Evolutionary conservation across 176 grass and related monocot species (phyloP).

Genomic region (Musa acuminata): DNA sequence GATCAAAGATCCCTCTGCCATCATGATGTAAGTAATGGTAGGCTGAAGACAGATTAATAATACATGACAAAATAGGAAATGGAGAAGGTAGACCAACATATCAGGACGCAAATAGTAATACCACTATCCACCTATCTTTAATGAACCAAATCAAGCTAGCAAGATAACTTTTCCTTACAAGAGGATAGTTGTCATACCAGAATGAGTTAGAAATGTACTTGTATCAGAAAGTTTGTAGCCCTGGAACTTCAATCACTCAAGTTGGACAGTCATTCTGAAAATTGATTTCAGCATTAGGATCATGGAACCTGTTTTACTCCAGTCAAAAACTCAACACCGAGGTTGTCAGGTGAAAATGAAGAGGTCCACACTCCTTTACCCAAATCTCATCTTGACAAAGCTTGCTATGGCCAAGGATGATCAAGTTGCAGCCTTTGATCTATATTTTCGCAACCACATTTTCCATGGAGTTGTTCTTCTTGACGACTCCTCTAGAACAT

Average conservation of each 20-base stretch:
- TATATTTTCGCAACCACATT: conserved; percentile 1
- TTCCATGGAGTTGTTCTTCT: conserved; percentile 37
- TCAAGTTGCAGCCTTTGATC: background rate
- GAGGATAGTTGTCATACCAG: background rate
- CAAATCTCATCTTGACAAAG: background rate
- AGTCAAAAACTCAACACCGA: background rate
- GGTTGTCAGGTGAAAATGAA: background rate
- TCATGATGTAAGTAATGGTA: too few species aligned
- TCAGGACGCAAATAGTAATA: too few species aligned
- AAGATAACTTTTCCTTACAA: background rate
- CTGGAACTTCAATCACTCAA: background rate
- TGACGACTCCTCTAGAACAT: conserved; percentile 42
- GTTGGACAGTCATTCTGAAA: background rate
- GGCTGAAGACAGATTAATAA: too few species aligned
- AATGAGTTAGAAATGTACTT: background rate
- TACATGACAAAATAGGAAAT: too few species aligned
- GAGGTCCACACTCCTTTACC: background rate
- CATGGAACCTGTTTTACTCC: background rate
- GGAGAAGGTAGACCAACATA: too few species aligned
- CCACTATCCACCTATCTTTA: too few species aligned
- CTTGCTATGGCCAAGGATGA: background rate
- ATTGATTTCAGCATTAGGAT: too few species aligned
- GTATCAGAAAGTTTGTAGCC: background rate
- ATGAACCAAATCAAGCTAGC: background rate
- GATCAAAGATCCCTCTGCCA: too few species aligned